Evolutionary conservation across 2,329 filamentous ascomycete species (phyloP).

Genomic region (Hirsutella minnesotensis): DNA sequence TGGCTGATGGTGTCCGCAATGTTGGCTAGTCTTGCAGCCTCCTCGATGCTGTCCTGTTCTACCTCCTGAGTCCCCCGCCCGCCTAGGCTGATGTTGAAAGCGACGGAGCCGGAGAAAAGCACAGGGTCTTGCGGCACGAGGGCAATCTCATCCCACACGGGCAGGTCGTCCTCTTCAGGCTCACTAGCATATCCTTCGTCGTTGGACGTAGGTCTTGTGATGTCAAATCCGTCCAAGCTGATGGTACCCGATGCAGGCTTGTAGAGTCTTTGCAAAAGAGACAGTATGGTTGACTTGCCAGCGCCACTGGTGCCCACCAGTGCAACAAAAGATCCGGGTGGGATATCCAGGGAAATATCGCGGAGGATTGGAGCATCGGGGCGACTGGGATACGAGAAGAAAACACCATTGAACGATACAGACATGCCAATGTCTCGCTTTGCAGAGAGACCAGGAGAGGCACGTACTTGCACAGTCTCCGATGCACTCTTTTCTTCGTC

Average conservation of each 20-base stretch:
- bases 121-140: conserved; percentile 46
- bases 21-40: conserved; percentile 55
- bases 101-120: conserved; percentile 44
- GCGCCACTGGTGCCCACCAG: conserved; percentile 55
- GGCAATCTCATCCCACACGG: conserved; percentile 40
- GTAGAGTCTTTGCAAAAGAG: conserved; percentile 40
- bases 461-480: conserved; percentile 14
- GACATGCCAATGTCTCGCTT: conserved; percentile 24
- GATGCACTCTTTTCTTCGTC: conserved; percentile 20
- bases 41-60: conserved; percentile 48
- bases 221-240: conserved; percentile 32
- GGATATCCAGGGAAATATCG: conserved; percentile 42
- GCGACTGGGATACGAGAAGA: conserved; percentile 54
- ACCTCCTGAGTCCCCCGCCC: conserved; percentile 41
- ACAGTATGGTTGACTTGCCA: conserved; percentile 55
- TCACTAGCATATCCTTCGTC: neutral
- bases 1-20: conserved; percentile 56
- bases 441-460: neutral
- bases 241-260: conserved; percentile 27
- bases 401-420: conserved; percentile 45
- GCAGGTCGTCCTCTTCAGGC: conserved; percentile 16
- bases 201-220: conserved; percentile 20
- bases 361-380: conserved; percentile 45
- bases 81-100: conserved; percentile 44
- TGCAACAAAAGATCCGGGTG: conserved; percentile 48